Conservation (phyloP, 805 yeast species). For the Candida arabinofermentans region DNA sequence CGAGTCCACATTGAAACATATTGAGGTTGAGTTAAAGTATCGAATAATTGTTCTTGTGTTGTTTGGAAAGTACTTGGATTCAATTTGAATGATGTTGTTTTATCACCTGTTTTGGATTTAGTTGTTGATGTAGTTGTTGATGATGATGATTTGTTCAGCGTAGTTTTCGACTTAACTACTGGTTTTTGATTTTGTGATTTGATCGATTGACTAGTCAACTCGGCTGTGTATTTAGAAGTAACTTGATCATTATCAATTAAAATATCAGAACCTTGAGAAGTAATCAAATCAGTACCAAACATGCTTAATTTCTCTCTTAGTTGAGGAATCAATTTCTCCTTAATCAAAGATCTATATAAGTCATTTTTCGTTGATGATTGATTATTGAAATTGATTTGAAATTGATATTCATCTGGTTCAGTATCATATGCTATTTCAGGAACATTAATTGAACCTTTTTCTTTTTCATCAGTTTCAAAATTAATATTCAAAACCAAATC, state of each 20-base stretch:
- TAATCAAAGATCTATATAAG: conserved; percentile 43
- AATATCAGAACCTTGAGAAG: conserved; percentile 76
- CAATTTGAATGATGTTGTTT: conserved; percentile 70
- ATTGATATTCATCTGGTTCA: conserved; percentile 80
- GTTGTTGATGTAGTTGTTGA: conserved; percentile 5
- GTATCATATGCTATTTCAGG: conserved; percentile 96
- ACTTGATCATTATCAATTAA: conserved; percentile 74
- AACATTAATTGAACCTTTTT: conserved; percentile 66
- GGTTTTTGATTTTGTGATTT: conserved; percentile 32
- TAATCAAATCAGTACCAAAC: conserved; percentile 78
- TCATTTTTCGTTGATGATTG: conserved; percentile 50
- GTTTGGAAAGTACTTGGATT: conserved; percentile 82
- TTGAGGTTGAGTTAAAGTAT: conserved; percentile 70
- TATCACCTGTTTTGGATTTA: conserved; percentile 13
- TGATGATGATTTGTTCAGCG: conserved; percentile 21
- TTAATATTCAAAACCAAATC: conserved; percentile 67
- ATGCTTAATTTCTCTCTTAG: conserved; percentile 54
- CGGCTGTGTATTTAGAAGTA: conserved; percentile 48
- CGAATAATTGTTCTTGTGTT: conserved; percentile 78
- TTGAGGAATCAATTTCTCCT: conserved; percentile 59
- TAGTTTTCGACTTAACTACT: conserved; percentile 26
- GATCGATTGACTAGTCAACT: conserved; percentile 28
- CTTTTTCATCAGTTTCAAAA: conserved; percentile 44
- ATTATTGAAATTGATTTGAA: conserved; percentile 62
- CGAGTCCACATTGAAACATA: conserved; percentile 92